phyloP scores from a whole-genome alignment of 2,329 filamentous ascomycete species.

The Claviceps sp. region DNA sequence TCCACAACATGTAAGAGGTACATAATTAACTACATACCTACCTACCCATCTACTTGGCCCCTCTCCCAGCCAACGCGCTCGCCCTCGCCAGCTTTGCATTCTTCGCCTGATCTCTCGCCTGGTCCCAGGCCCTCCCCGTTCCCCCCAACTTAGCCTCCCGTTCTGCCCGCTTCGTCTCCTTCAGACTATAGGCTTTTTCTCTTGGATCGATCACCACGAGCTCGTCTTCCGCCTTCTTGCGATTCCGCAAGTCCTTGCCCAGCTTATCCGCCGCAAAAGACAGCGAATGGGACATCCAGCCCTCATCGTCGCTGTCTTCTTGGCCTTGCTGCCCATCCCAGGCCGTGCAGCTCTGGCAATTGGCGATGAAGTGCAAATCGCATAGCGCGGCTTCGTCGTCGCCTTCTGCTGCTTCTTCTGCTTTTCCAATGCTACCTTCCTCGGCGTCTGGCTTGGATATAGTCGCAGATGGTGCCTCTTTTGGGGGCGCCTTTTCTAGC shows the following conservation, averaged over 20 bases:
- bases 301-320: conserved; percentile 47
- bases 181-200: conserved; percentile 63
- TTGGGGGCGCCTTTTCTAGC: conserved; percentile 43
- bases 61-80: conserved; percentile 41
- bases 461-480: conserved; percentile 26
- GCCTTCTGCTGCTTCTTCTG: conserved; percentile 1
- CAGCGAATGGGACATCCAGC: conserved; percentile 78
- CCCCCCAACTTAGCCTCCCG: conserved; percentile 40
- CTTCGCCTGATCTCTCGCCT: conserved; percentile 29
- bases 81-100: conserved; percentile 43
- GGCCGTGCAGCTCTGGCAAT: conserved; percentile 80
- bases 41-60: conserved; percentile 34
- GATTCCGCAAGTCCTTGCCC: conserved; percentile 84
- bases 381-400: conserved; percentile 67
- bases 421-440: conserved; percentile 4
- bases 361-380: conserved; percentile 89
- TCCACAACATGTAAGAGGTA: not conserved
- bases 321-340: conserved; percentile 56
- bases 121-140: conserved; percentile 45
- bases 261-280: conserved; percentile 80
- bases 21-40: too few species aligned
- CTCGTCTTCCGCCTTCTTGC: conserved; percentile 82
- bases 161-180: conserved; percentile 48
- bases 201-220: conserved; percentile 85
- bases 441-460: conserved; percentile 21